Conservation (phyloP, 148 eudicot species). For the Vaccinium myrtillus region DNA sequence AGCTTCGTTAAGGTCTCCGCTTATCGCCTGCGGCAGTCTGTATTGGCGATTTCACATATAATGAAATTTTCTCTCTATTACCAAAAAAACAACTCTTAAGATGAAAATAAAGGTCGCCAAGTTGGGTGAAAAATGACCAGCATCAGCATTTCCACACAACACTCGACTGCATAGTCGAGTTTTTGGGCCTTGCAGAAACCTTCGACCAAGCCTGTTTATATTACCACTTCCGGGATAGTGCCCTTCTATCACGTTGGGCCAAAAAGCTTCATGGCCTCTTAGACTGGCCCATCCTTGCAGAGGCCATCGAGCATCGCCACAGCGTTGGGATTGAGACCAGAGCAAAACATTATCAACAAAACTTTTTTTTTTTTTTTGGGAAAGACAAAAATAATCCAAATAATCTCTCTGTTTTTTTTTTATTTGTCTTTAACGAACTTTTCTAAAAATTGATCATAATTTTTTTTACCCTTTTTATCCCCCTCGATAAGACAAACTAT, state of each 20-base stretch:
- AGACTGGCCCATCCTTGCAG: conserved; percentile 84
- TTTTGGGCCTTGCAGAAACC: conserved; percentile 85
- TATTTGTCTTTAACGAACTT: too few species aligned
- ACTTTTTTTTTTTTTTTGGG: too few species aligned
- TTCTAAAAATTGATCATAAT: too few species aligned
- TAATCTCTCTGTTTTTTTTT: too few species aligned
- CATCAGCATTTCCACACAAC: conserved; percentile 70
- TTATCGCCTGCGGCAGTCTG: not conserved
- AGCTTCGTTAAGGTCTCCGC: too few species aligned
- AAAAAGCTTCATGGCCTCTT: conserved; percentile 90
- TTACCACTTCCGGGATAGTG: conserved; percentile 80
- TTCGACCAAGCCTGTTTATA: conserved; percentile 87
- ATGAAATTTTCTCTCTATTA: too few species aligned
- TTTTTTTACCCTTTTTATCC: too few species aligned
- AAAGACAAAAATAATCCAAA: too few species aligned
- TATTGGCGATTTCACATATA: conserved; percentile 43
- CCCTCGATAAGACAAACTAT: too few species aligned
- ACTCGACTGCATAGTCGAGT: conserved; percentile 60
- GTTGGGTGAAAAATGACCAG: conserved; percentile 77
- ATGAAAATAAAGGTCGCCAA: conserved; percentile 42
- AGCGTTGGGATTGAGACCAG: conserved; percentile 81
- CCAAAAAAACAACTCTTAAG: conserved; percentile 31
- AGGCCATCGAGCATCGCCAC: conserved; percentile 94
- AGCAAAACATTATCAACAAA: too few species aligned
- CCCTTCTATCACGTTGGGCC: conserved; percentile 87